phyloP scores from a whole-genome alignment of 495 filamentous ascomycete genomes.

The Hypomontagnella submonticulosa region DNA sequence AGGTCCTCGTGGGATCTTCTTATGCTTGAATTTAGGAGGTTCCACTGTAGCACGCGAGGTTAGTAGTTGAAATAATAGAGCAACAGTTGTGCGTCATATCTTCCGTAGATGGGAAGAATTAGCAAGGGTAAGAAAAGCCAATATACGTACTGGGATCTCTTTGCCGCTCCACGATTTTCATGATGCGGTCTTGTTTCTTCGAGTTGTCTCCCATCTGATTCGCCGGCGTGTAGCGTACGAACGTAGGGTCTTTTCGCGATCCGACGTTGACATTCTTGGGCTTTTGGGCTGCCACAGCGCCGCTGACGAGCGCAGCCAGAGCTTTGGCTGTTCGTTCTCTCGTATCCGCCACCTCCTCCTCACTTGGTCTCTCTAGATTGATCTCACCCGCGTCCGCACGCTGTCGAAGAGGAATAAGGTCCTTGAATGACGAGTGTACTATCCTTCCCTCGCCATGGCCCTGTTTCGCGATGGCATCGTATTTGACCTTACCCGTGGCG shows the following conservation, averaged over 20 bases:
- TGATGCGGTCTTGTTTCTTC: constrained; percentile 91
- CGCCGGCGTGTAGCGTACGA: constrained; percentile 93
- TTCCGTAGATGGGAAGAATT: neutral
- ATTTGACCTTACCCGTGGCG: constrained; percentile 90
- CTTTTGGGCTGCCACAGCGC: constrained; percentile 90
- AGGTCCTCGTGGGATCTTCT: constrained; percentile 96
- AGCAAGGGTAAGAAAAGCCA: neutral
- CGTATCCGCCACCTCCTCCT: constrained; percentile 82
- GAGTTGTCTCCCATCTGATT: constrained; percentile 95
- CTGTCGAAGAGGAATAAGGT: constrained; percentile 93
- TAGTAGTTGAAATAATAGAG: constrained; percentile 17
- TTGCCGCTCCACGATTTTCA: constrained; percentile 97
- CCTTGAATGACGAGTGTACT: constrained; percentile 95
- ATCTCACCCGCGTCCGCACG: constrained; percentile 94
- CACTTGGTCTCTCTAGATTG: constrained; percentile 84
- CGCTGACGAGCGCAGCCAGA: constrained; percentile 80
- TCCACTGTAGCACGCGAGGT: constrained; percentile 67
- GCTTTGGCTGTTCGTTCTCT: constrained; percentile 91
- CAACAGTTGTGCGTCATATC: neutral
- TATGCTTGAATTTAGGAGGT: constrained; percentile 97
- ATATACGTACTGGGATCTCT: constrained; percentile 74
- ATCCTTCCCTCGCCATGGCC: constrained; percentile 86
- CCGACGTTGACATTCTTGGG: constrained; percentile 91
- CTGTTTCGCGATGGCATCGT: constrained; percentile 92
- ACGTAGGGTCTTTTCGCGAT: constrained; percentile 84